These are phyloP conservation scores for Yamadazyma atmosphaerica DNA, from an alignment of 1,139 yeast genomes.

Conservation along the genomic window DNA sequence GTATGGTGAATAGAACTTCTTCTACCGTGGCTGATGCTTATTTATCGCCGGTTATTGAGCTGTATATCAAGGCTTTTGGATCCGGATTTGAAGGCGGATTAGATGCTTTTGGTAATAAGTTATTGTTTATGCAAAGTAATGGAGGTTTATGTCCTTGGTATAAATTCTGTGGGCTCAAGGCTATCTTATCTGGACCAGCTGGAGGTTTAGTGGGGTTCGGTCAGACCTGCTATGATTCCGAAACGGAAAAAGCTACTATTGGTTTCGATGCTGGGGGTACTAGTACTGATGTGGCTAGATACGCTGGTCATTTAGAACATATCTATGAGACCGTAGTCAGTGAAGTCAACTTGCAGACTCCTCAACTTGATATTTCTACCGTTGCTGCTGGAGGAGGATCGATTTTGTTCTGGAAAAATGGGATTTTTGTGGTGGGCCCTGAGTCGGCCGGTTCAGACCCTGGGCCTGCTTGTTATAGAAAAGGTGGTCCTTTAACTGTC, in stretches of 20 bases:
- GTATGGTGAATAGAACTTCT: conserved; percentile 43
- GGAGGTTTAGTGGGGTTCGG: conserved; percentile 55
- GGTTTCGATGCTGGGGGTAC: conserved; percentile 53
- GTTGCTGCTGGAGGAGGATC: conserved; percentile 54
- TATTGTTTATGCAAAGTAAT: conserved; percentile 49
- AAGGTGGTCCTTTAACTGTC: conserved; percentile 49
- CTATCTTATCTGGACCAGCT: conserved; percentile 51
- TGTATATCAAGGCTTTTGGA: conserved; percentile 38
- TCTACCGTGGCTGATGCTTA: conserved; percentile 50
- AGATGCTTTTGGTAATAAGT: conserved; percentile 41
- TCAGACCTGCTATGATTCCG: conserved; percentile 39
- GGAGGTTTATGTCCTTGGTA: conserved; percentile 53
- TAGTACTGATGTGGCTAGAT: conserved; percentile 48
- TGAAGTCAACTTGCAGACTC: conserved; percentile 44
- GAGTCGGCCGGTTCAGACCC: conserved; percentile 51
- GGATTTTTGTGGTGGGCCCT: conserved; percentile 49
- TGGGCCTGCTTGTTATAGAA: conserved; percentile 48
- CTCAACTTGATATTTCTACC: conserved; percentile 47
- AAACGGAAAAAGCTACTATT: conserved; percentile 35
- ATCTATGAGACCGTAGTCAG: conserved; percentile 47
- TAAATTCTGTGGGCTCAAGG: conserved; percentile 47
- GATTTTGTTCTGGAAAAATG: conserved; percentile 45
- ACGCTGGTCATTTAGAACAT: conserved; percentile 39
- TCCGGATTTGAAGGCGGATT: conserved; percentile 47
- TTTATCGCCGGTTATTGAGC: conserved; percentile 37